phyloP scores from a whole-genome alignment of 2,329 filamentous ascomycete genomes.

The Lasiodiplodia sp. region DNA sequence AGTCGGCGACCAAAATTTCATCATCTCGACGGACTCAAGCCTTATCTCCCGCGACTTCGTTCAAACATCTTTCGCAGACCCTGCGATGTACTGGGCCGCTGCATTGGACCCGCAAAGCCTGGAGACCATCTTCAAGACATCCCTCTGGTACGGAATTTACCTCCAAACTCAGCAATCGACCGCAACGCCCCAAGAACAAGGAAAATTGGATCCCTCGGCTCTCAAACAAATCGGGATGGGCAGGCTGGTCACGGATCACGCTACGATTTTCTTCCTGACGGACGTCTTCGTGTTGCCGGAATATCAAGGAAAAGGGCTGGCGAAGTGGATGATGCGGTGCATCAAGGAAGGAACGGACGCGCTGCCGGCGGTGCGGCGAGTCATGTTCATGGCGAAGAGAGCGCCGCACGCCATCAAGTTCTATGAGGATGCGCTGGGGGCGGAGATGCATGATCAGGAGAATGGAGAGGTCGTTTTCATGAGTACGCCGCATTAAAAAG shows the following conservation, averaged over 20 bases:
- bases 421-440: slow-evolving; percentile 41
- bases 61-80: slow-evolving; percentile 39
- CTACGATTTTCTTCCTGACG: slow-evolving; percentile 73
- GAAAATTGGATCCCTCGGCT: slow-evolving; percentile 24
- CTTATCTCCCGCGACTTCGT: slow-evolving; percentile 41
- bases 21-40: slow-evolving; percentile 40
- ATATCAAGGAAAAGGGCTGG: slow-evolving; percentile 68
- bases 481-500: not conserved
- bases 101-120: slow-evolving; percentile 35
- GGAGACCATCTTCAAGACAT: slow-evolving; percentile 41
- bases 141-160: slow-evolving; percentile 43
- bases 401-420: slow-evolving; percentile 38
- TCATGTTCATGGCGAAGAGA: slow-evolving; percentile 40
- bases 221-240: slow-evolving; percentile 63
- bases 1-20: slow-evolving; percentile 33
- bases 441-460: slow-evolving; percentile 35
- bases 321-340: slow-evolving; percentile 69
- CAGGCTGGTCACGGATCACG: slow-evolving; percentile 72
- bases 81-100: slow-evolving; percentile 43
- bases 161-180: not conserved
- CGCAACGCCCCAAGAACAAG: slow-evolving; percentile 14
- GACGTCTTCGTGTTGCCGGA: slow-evolving; percentile 71
- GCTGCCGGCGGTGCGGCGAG: slow-evolving; percentile 65
- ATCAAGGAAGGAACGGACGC: slow-evolving; percentile 63
- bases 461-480: slow-evolving; percentile 22